A percentile compares a stretch with the other conserved stretches of the same genome.
Conservation (phyloP, 2,329 filamentous ascomycete species). For the Peltaster fructicola region DNA sequence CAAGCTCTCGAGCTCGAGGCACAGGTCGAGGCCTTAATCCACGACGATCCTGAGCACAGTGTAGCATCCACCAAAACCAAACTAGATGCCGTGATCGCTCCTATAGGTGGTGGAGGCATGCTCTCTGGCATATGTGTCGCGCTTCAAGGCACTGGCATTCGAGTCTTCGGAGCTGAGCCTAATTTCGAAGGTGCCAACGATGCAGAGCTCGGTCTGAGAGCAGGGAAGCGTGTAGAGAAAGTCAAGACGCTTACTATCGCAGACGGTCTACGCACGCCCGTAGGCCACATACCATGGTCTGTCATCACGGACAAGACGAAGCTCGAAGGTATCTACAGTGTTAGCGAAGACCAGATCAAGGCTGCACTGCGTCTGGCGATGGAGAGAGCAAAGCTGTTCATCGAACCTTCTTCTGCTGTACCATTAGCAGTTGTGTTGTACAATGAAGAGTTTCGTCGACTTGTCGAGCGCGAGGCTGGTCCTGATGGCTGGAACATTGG, state of each 20-base stretch:
- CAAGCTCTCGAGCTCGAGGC: constrained; percentile 59
- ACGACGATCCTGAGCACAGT: constrained; percentile 12
- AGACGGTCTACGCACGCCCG: constrained; percentile 68
- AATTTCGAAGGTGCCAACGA: constrained; percentile 67
- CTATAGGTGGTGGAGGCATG: constrained; percentile 78
- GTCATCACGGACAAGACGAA: constrained; percentile 53
- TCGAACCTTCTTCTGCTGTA: constrained; percentile 74
- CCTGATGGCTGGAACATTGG: constrained; percentile 54
- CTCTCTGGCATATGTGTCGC: constrained; percentile 64
- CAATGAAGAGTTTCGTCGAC: constrained; percentile 58
- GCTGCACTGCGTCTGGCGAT: constrained; percentile 57
- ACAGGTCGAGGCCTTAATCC: constrained; percentile 43
- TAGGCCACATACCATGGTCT: constrained; percentile 56
- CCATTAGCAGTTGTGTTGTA: constrained; percentile 62
- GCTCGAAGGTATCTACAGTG: constrained; percentile 51
- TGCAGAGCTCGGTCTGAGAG: constrained; percentile 47
- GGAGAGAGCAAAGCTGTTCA: constrained; percentile 73
- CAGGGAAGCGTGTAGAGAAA: constrained; percentile 41
- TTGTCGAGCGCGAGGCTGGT: constrained; percentile 53
- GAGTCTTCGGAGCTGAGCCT: constrained; percentile 73
- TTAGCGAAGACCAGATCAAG: constrained; percentile 64
- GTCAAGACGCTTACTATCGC: constrained; percentile 67
- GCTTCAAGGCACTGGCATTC: constrained; percentile 48
- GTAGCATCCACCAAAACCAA: constrained; percentile 5
- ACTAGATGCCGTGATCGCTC: constrained; percentile 45